Evolutionary conservation across 805 yeast species (phyloP).

Genomic region (Starmerella davenportii): DNA sequence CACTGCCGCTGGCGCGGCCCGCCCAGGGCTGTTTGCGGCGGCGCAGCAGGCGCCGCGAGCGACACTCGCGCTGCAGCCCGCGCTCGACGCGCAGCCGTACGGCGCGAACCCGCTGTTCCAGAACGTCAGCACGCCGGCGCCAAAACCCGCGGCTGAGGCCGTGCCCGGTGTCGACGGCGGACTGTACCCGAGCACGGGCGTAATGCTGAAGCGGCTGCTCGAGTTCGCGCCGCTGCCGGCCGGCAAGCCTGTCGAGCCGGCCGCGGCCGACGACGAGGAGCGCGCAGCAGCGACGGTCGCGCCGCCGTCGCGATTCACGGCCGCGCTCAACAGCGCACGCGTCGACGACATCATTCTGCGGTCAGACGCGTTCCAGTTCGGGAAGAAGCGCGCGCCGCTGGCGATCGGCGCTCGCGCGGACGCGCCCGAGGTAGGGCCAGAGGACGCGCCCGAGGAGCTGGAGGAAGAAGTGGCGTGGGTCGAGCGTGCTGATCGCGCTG

Average conservation of each 20-base stretch:
- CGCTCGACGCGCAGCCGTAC: background rate
- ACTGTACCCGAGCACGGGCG: background rate
- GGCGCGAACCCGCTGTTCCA: constrained; percentile 1
- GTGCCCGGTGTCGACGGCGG: background rate
- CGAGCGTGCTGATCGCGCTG: background rate
- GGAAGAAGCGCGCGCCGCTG: background rate
- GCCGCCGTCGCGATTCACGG: constrained; percentile 6
- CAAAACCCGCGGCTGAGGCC: background rate
- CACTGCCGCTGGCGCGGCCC: constrained; percentile 17
- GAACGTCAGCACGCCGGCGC: background rate
- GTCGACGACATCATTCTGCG: constrained; percentile 54
- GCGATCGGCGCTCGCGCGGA: constrained; percentile 21
- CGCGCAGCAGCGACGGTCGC: constrained; percentile 11
- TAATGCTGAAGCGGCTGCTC: background rate
- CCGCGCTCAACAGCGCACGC: constrained; percentile 26
- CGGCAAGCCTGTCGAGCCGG: background rate
- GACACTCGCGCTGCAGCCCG: no score
- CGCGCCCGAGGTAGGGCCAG: no score
- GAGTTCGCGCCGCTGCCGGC: background rate
- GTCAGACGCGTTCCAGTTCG: constrained; percentile 44
- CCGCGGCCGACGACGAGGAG: constrained; percentile 19
- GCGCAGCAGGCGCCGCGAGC: no score
- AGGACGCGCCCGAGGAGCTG: background rate
- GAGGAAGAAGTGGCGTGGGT: background rate
- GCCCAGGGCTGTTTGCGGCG: no score